phyloP scores from a whole-genome alignment of 345 rosid species.

The Capsella bursapastoris region DNA sequence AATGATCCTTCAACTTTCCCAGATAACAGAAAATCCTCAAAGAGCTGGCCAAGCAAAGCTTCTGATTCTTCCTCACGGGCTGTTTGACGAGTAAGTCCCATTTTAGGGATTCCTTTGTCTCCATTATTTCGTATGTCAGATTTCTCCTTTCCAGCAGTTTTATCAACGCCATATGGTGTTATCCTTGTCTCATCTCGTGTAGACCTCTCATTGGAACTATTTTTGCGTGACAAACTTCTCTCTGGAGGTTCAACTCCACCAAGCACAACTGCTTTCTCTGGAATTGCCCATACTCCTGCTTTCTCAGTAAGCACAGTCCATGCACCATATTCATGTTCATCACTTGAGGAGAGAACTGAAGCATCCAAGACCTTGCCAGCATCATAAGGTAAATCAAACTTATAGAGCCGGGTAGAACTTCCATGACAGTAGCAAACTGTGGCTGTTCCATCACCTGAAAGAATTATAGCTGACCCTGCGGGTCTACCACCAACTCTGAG shows the following conservation, averaged over 20 bases:
- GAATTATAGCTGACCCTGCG: conserved; percentile 79
- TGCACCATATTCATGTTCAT: conserved; percentile 79
- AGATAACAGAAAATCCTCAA: conserved; percentile 70
- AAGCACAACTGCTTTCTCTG: conserved; percentile 79
- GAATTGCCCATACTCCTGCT: conserved; percentile 98
- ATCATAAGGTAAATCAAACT: conserved; percentile 92
- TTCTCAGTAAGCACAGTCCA: conserved; percentile 94
- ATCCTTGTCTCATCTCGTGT: conserved; percentile 65
- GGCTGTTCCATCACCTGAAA: conserved; percentile 95
- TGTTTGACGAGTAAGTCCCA: conserved; percentile 63
- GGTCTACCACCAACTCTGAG: conserved; percentile 91
- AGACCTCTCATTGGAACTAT: conserved; percentile 83
- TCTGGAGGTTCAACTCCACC: conserved; percentile 98
- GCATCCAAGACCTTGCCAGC: conserved; percentile 98
- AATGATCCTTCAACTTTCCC: conserved; percentile 70
- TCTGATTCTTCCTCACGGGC: conserved; percentile 92
- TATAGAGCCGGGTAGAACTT: conserved; percentile 77
- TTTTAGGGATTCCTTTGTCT: conserved; percentile 56
- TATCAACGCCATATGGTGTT: conserved; percentile 48
- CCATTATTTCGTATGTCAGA: conserved; percentile 66
- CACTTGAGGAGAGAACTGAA: conserved; percentile 77
- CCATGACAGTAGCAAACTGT: conserved; percentile 79
- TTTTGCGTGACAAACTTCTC: conserved; percentile 87
- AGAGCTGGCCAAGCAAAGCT: conserved; percentile 81
- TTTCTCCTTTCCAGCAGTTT: conserved; percentile 69